Evolutionary conservation across 2,329 filamentous ascomycete genomes (phyloP).

Genomic region (Magnaporthales sp.): DNA sequence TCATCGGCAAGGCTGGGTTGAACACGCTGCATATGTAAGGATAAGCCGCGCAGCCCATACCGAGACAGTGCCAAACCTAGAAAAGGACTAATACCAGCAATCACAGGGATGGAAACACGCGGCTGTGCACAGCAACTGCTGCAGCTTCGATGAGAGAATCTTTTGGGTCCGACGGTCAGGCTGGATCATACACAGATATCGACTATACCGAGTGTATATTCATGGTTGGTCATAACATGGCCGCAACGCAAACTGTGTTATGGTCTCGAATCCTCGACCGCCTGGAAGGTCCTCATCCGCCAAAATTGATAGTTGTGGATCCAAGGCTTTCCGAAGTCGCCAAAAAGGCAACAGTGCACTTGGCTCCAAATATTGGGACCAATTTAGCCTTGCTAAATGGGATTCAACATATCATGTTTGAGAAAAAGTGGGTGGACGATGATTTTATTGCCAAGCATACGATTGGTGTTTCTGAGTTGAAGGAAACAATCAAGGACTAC

Average conservation of each 20-base stretch:
- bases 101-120: constrained; percentile 26
- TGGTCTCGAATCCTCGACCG: constrained; percentile 26
- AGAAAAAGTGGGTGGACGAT: constrained; percentile 24
- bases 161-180: constrained; percentile 27
- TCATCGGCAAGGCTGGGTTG: constrained; percentile 27
- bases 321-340: constrained; percentile 23
- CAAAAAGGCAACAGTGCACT: constrained; percentile 23
- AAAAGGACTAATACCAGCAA: neutral
- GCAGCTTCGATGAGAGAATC: constrained; percentile 28
- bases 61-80: too few species aligned
- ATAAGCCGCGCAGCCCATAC: too few species aligned
- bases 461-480: constrained; percentile 18
- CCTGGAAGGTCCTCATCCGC: constrained; percentile 23
- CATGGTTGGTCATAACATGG: constrained; percentile 26
- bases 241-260: constrained; percentile 26
- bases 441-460: constrained; percentile 20
- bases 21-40: constrained; percentile 27
- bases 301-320: constrained; percentile 25
- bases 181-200: constrained; percentile 25
- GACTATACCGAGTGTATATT: constrained; percentile 27
- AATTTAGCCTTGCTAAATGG: constrained; percentile 28
- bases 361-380: constrained; percentile 24
- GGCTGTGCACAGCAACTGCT: constrained; percentile 27
- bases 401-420: constrained; percentile 25
- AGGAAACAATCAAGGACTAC: constrained; percentile 14